Conservation (phyloP, 2,329 filamentous ascomycete species). For the Stemphylium lycopersici region DNA sequence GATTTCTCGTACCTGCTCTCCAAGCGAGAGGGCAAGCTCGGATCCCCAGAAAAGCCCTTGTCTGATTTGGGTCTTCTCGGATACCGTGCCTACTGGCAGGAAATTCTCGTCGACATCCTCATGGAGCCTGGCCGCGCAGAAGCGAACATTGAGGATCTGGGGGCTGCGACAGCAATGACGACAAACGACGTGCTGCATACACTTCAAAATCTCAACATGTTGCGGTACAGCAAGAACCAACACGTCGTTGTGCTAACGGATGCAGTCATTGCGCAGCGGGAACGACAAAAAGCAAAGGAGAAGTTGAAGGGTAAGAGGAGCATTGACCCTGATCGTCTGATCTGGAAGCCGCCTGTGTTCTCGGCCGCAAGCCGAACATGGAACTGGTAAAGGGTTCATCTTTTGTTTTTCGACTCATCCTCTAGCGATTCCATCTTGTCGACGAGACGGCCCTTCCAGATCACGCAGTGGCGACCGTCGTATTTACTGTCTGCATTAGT, state of each 20-base stretch:
- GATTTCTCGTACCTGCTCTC: slow-evolving; percentile 97
- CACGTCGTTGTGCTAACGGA: slow-evolving; percentile 95
- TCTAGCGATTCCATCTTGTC: background rate
- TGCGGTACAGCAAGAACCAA: slow-evolving; percentile 93
- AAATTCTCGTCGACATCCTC: slow-evolving; percentile 89
- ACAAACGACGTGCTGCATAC: slow-evolving; percentile 96
- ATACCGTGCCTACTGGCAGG: slow-evolving; percentile 97
- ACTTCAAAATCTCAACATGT: slow-evolving; percentile 90
- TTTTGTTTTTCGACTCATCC: background rate
- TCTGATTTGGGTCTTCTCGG: slow-evolving; percentile 91
- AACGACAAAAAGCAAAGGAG: slow-evolving; percentile 77
- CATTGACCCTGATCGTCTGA: slow-evolving; percentile 79
- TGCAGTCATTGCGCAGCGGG: slow-evolving; percentile 72
- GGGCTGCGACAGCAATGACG: slow-evolving; percentile 86
- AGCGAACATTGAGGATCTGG: slow-evolving; percentile 86
- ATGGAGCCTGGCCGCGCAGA: slow-evolving; percentile 67
- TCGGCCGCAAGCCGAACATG: slow-evolving; percentile 88
- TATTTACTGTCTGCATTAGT: background rate
- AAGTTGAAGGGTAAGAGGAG: slow-evolving; percentile 76
- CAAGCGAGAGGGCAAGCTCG: slow-evolving; percentile 92
- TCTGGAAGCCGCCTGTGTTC: slow-evolving; percentile 97
- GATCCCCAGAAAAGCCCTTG: slow-evolving; percentile 94
- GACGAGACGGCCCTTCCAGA: background rate
- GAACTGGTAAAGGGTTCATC: slow-evolving; percentile 72
- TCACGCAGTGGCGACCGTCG: background rate